Evolutionary conservation across 2,329 filamentous ascomycete species (phyloP), one percentile per base, ranked within the genome.

Genomic region (Stagonosporopsis rhizophila): DNA sequence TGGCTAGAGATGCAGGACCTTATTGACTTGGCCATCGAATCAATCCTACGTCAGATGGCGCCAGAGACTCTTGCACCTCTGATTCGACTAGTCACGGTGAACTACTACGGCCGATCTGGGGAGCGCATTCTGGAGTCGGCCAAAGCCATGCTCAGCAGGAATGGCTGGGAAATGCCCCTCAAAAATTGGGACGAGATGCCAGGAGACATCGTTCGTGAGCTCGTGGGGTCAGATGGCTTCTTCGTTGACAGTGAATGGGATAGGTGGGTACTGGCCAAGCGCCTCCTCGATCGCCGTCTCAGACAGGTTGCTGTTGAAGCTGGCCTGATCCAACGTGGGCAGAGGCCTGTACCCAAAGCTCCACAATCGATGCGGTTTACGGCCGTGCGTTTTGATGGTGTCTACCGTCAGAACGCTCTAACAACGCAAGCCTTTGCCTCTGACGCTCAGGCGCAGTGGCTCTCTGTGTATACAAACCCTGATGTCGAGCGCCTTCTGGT

Each of bases 1-100:
- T 85, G 83, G 83, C 75, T 85, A 20, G 83, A 85, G 59, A 85
- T 85, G 81, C 78, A 82, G 40, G 82, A 85, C 58, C 69, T 85
- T 22, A 77, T 85, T 11, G 81, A 85, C 44, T 76, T 77, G 6
- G 80, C 81, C 23, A 81, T 85, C 28, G 81, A 83, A 28, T 79
- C 80, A 6, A 83, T 85, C 54, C 71, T 85, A 15, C 79, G 82
- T 14, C 82, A 83, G 52, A 84, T 85, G 82, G 78, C 76, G 9
- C 79, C 81, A 1, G 75, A 79, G 17, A 81, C 74, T 2, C 72
- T 85, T 3, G 76, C 79, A 14, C 76, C 77, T 3, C 68, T 84
- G 6, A 83, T 85, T 60, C 80, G 78, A 28, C 72, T 85, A 0
- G 82, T 85, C 39, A 85, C 82, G 0, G 73, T 73, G 37, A 84